A percentile compares a stretch with the other conserved stretches of the same genome.
phyloP scores from a whole-genome alignment of 345 rosid genomes.

The Passiflora organensis region DNA sequence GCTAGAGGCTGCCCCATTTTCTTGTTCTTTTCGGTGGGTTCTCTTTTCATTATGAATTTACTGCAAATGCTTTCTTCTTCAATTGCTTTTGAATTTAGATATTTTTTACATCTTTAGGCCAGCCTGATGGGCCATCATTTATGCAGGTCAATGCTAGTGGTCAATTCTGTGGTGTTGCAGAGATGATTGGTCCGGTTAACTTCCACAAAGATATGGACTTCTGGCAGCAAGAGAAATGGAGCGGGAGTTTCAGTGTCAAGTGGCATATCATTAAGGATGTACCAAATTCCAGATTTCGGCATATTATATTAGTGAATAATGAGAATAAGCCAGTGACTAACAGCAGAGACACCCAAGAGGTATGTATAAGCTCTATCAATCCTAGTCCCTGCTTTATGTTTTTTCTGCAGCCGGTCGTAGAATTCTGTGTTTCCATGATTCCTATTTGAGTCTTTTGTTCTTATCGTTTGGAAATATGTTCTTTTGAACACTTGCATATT shows the following conservation, averaged over 20 bases:
- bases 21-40: slow-evolving; percentile 85
- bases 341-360: slow-evolving; percentile 99
- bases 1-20: slow-evolving; percentile 64
- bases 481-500: too few species aligned
- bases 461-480: too few species aligned
- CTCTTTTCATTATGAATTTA: not conserved
- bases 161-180: slow-evolving; percentile 94
- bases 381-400: too few species aligned
- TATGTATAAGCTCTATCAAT: slow-evolving; percentile 13
- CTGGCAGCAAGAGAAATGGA: slow-evolving; percentile 99
- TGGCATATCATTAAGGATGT: slow-evolving; percentile 93
- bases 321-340: slow-evolving; percentile 96
- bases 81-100: not conserved
- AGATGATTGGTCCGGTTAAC: slow-evolving; percentile 90
- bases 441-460: too few species aligned
- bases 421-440: too few species aligned
- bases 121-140: not conserved
- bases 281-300: slow-evolving; percentile 66
- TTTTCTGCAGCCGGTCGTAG: too few species aligned
- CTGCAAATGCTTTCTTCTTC: not conserved
- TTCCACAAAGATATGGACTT: slow-evolving; percentile 79
- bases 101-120: too few species aligned
- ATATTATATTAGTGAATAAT: slow-evolving; percentile 80
- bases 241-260: slow-evolving; percentile 88
- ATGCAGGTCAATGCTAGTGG: slow-evolving; percentile 93